Conservation (phyloP, 2,329 filamentous ascomycete genomes). For the Orbilia quercus region DNA sequence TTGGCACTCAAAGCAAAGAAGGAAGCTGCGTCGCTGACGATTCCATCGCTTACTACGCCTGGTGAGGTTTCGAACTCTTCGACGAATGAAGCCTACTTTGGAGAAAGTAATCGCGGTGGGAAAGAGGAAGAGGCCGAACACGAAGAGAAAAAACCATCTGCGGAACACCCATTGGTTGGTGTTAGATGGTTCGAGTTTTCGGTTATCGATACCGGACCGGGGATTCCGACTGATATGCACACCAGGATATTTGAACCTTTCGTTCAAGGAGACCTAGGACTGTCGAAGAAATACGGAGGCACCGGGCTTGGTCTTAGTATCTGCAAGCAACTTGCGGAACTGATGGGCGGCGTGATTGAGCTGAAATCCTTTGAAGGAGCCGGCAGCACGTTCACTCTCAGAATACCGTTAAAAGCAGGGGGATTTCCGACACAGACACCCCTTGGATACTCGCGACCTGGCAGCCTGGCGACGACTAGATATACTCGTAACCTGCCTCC, state of each 20-base stretch:
- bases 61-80: conserved; percentile 51
- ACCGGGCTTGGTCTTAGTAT: conserved; percentile 84
- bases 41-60: conserved; percentile 53
- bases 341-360: conserved; percentile 83
- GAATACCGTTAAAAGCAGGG: conserved; percentile 74
- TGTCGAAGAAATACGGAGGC: conserved; percentile 82
- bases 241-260: conserved; percentile 81
- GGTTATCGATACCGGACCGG: conserved; percentile 81
- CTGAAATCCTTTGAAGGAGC: conserved; percentile 64
- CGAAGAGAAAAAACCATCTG: conserved; percentile 64
- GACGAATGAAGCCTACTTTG: conserved; percentile 42
- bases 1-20: conserved; percentile 44
- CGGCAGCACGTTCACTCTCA: conserved; percentile 79
- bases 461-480: conserved; percentile 50
- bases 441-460: conserved; percentile 48
- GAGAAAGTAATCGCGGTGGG: conserved; percentile 8
- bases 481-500: conserved; percentile 53
- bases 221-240: conserved; percentile 77
- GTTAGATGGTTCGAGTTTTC: conserved; percentile 76
- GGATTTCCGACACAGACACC: conserved; percentile 40
- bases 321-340: conserved; percentile 79
- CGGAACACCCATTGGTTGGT: conserved; percentile 68
- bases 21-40: conserved; percentile 45
- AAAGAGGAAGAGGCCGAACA: conserved; percentile 24
- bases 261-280: conserved; percentile 79